Evolutionary conservation across 768 basidiomycete species (phyloP).

Genomic region (Podaxis sp.): DNA sequence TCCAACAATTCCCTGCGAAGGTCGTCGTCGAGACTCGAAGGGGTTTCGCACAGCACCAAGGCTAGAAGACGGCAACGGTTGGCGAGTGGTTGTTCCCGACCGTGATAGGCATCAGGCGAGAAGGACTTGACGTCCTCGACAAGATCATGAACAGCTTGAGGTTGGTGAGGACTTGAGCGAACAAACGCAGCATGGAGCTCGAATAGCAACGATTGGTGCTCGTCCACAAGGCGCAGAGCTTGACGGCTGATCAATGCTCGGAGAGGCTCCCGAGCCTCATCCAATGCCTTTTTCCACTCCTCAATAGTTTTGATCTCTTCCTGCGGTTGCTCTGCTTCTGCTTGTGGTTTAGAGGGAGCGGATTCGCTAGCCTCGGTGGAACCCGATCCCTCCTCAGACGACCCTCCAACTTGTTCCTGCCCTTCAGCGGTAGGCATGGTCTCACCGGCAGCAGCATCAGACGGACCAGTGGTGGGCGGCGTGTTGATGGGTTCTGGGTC

Average conservation of each 20-base stretch:
- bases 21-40: constrained; percentile 54
- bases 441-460: constrained; percentile 31
- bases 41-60: constrained; percentile 75
- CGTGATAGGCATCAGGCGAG: constrained; percentile 62
- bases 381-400: not conserved
- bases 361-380: not conserved
- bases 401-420: not conserved
- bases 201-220: constrained; percentile 85
- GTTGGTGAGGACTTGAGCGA: constrained; percentile 58
- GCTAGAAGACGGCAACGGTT: constrained; percentile 87
- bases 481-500: constrained; percentile 52
- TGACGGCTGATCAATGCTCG: constrained; percentile 64
- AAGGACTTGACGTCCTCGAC: constrained; percentile 76
- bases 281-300: constrained; percentile 66
- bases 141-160: constrained; percentile 67
- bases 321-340: constrained; percentile 20
- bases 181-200: constrained; percentile 85
- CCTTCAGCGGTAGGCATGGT: not conserved
- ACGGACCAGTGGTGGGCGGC: constrained; percentile 21
- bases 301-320: constrained; percentile 46
- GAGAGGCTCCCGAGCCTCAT: constrained; percentile 63
- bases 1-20: constrained; percentile 64
- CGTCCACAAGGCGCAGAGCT: constrained; percentile 80
- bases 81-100: constrained; percentile 73
- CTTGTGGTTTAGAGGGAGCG: not conserved